Evolutionary conservation across 1,139 yeast genomes (phyloP).

Genomic region (Blastobotrys buckinghamii): DNA sequence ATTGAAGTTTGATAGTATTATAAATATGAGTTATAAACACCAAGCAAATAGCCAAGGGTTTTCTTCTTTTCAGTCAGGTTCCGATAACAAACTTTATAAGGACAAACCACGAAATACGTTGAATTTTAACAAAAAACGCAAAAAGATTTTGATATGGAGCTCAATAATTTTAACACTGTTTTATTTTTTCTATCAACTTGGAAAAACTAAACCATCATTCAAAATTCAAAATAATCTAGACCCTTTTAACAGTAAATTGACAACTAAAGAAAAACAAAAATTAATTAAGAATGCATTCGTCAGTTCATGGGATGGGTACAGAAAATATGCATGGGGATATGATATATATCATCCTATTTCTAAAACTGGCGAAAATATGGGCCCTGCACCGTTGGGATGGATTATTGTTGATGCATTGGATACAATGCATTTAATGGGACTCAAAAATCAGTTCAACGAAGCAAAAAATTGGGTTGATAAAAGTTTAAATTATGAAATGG

Average conservation of each 20-base stretch:
- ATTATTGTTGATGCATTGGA: conserved; percentile 87
- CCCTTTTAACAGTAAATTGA: conserved; percentile 4
- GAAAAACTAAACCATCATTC: conserved; percentile 8
- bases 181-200: conserved; percentile 22
- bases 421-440: conserved; percentile 76
- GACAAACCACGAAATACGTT: too few species aligned
- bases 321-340: conserved; percentile 74
- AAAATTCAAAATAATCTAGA: not conserved
- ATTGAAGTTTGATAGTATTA: too few species aligned
- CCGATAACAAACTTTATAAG: too few species aligned
- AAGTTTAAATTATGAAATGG: conserved; percentile 54
- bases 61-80: too few species aligned
- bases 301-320: conserved; percentile 77
- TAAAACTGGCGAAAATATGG: conserved; percentile 68
- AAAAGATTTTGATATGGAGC: conserved; percentile 15
- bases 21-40: too few species aligned
- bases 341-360: conserved; percentile 62
- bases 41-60: too few species aligned
- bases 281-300: conserved; percentile 61
- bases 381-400: conserved; percentile 86
- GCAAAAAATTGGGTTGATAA: conserved; percentile 73
- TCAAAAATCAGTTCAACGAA: conserved; percentile 54
- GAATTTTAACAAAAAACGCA: conserved; percentile 15
- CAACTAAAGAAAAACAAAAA: conserved; percentile 44
- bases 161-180: conserved; percentile 19